A percentile compares a stretch with the other conserved stretches of the same genome.
These are phyloP conservation scores for Zygoascus bituminiphila DNA, from an alignment of 805 yeast genomes.

Conservation along the genomic window DNA sequence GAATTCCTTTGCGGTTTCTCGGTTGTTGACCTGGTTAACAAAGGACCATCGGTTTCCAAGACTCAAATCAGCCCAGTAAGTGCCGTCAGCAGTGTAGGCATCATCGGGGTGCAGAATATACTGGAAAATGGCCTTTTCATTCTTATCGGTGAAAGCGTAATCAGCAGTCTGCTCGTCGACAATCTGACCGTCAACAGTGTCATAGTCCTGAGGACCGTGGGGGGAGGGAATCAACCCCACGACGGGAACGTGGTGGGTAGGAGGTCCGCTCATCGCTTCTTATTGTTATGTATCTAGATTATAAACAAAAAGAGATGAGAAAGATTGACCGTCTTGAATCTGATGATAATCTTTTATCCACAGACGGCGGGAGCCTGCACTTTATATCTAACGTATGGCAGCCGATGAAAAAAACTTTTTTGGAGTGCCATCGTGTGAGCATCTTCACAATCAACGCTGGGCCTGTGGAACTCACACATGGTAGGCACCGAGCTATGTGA, in stretches of 20 bases:
- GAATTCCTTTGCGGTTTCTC: slow-evolving; percentile 25
- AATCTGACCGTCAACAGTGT: slow-evolving; percentile 31
- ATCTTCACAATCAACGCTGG: not conserved
- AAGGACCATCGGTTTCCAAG: slow-evolving; percentile 21
- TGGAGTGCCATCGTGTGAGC: not conserved
- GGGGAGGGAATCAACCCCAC: slow-evolving; percentile 32
- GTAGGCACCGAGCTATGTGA: not conserved
- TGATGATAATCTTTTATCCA: not conserved
- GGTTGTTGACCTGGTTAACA: slow-evolving; percentile 22
- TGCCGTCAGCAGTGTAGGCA: slow-evolving; percentile 26
- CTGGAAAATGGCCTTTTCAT: slow-evolving; percentile 29
- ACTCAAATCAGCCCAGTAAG: slow-evolving; percentile 34
- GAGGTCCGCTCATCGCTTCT: too few relatives aligned
- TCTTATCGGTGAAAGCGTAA: slow-evolving; percentile 18
- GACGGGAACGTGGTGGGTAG: slow-evolving; percentile 27
- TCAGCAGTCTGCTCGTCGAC: slow-evolving; percentile 21
- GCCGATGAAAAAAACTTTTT: too few relatives aligned
- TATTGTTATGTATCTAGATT: not conserved
- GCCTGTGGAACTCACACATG: not conserved
- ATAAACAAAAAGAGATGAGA: not conserved
- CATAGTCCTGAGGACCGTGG: slow-evolving; percentile 31
- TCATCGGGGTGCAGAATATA: slow-evolving; percentile 29
- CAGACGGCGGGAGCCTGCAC: not conserved
- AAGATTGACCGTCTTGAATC: too few relatives aligned
- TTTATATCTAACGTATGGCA: not conserved